phyloP scores from a whole-genome alignment of 768 basidiomycete species.

The Podaxis pistillaris region DNA sequence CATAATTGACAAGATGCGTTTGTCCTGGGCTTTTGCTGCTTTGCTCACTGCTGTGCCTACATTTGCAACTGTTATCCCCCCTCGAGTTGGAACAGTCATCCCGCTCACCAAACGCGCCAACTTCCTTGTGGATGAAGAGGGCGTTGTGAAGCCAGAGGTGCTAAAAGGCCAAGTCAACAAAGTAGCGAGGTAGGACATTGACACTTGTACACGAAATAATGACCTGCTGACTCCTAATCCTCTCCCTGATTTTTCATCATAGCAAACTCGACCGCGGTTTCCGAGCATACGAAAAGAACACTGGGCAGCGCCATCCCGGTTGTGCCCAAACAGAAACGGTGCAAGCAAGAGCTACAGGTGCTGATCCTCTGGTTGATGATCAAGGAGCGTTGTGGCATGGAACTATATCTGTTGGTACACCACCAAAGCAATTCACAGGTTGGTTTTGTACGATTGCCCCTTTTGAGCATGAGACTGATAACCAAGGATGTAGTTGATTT shows the following conservation, averaged over 20 bases:
- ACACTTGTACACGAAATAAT: not conserved
- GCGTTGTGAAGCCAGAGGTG: constrained; percentile 23
- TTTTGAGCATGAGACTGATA: not conserved
- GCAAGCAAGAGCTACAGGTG: constrained; percentile 28
- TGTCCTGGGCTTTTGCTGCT: constrained; percentile 7
- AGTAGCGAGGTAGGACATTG: constrained; percentile 18
- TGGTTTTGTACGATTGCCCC: not conserved
- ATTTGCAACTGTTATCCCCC: constrained; percentile 16
- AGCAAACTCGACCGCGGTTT: constrained; percentile 47
- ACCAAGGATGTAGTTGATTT: constrained; percentile 38
- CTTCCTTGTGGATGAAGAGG: constrained; percentile 21
- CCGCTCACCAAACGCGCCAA: constrained; percentile 27
- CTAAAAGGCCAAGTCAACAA: constrained; percentile 24
- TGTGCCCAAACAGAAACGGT: constrained; percentile 15
- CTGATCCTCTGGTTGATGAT: constrained; percentile 34
- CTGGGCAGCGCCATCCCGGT: constrained; percentile 37
- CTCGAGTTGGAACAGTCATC: constrained; percentile 20
- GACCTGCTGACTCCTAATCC: not conserved
- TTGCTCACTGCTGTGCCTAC: constrained; percentile 9
- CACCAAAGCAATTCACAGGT: constrained; percentile 42
- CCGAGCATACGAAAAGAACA: constrained; percentile 42
- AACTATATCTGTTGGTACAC: constrained; percentile 45
- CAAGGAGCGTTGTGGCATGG: constrained; percentile 44
- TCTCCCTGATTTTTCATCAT: not conserved
- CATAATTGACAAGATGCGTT: constrained; percentile 3